phyloP scores from a whole-genome alignment of 2,329 filamentous ascomycete genomes.

The Colletotrichum destructivum region DNA sequence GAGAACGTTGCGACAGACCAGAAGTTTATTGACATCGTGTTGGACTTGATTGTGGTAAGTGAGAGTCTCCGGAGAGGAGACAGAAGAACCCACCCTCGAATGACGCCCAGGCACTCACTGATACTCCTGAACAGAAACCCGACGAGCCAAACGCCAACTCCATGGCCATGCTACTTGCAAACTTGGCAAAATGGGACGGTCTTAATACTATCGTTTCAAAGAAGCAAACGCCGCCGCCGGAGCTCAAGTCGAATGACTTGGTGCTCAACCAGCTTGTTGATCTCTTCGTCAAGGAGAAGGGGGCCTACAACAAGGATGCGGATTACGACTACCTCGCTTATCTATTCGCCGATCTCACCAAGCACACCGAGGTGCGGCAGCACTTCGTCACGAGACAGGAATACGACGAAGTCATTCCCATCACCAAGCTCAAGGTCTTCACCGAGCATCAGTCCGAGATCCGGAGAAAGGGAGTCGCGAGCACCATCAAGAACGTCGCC shows the following conservation, averaged over 20 bases:
- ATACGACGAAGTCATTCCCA: slow-evolving; percentile 87
- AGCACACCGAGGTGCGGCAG: slow-evolving; percentile 80
- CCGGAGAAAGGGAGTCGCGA: slow-evolving; percentile 93
- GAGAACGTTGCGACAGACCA: slow-evolving; percentile 83
- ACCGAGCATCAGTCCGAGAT: slow-evolving; percentile 90
- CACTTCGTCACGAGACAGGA: slow-evolving; percentile 82
- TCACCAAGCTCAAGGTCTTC: slow-evolving; percentile 94
- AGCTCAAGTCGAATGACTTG: slow-evolving; percentile 79
- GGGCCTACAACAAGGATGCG: slow-evolving; percentile 85
- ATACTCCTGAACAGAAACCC: slow-evolving; percentile 64
- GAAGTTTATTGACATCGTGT: slow-evolving; percentile 81
- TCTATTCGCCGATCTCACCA: slow-evolving; percentile 92
- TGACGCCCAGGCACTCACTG: not conserved
- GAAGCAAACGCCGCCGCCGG: slow-evolving; percentile 77
- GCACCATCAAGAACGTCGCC: slow-evolving; percentile 92
- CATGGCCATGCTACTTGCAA: slow-evolving; percentile 92
- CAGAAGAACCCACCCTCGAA: slow-evolving; percentile 25
- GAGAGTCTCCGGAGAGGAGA: slow-evolving; percentile 3
- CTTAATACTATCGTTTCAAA: slow-evolving; percentile 78
- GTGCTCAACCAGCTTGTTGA: slow-evolving; percentile 94
- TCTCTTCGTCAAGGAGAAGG: slow-evolving; percentile 92
- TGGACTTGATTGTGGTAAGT: slow-evolving; percentile 82
- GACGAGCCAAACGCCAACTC: slow-evolving; percentile 88
- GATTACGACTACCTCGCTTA: slow-evolving; percentile 96
- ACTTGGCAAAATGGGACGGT: slow-evolving; percentile 85